These are phyloP conservation scores for Linum lewisii DNA, from an alignment of 345 rosid genomes.

Conservation along the genomic window DNA sequence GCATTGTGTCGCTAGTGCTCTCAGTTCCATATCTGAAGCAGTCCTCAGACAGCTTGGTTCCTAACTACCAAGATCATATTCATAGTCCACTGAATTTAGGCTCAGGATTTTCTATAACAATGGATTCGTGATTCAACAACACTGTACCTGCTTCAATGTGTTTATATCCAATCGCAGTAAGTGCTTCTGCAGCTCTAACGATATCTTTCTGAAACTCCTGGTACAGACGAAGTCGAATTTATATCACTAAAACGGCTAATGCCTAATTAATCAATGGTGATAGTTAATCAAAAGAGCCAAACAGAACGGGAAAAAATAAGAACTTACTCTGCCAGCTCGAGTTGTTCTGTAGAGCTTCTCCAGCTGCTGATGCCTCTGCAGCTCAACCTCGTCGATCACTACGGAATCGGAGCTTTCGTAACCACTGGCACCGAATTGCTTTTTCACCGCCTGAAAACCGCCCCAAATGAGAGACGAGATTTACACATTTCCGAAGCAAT, in stretches of 20 bases:
- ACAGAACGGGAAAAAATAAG: background rate
- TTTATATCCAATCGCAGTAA: slow-evolving; percentile 63
- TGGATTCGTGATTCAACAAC: background rate
- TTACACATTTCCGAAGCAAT: background rate
- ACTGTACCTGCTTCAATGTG: slow-evolving; percentile 77
- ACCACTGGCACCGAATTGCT: slow-evolving; percentile 81
- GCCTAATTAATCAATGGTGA: background rate
- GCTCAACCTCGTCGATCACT: slow-evolving; percentile 84
- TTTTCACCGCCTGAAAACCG: slow-evolving; percentile 86
- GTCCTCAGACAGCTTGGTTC: slow-evolving; percentile 83
- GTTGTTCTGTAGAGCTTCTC: slow-evolving; percentile 80
- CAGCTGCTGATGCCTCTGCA: slow-evolving; percentile 92
- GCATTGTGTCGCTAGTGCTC: slow-evolving; percentile 57
- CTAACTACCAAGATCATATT: slow-evolving; percentile 28
- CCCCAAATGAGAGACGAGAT: slow-evolving; percentile 4
- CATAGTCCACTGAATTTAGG: background rate
- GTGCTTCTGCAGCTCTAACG: slow-evolving; percentile 68
- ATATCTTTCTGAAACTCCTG: slow-evolving; percentile 92
- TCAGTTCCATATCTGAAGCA: slow-evolving; percentile 81
- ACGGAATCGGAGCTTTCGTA: slow-evolving; percentile 80
- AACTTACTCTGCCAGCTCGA: slow-evolving; percentile 62
- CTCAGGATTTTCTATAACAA: background rate
- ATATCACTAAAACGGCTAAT: background rate
- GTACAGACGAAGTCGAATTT: background rate
- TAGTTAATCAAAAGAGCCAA: background rate